Conservation (phyloP, 2,329 filamentous ascomycete species). For the Fusarium begoniae region DNA sequence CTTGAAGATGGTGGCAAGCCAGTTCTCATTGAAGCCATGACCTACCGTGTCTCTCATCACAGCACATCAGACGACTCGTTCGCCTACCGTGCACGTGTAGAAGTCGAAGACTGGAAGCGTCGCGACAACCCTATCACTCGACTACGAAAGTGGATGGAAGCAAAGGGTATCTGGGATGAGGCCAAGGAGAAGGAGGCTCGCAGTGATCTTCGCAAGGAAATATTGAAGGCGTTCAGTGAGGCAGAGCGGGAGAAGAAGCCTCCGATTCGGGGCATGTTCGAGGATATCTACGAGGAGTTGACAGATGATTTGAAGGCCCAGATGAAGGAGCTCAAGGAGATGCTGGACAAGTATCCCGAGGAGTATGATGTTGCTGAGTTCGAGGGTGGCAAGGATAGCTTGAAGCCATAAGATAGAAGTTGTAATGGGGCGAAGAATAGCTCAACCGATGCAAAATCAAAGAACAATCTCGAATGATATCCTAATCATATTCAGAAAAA, state of each 20-base stretch:
- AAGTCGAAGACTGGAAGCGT: conserved; percentile 95
- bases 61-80: conserved; percentile 97
- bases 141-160: conserved; percentile 90
- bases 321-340: conserved; percentile 74
- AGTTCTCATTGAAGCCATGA: conserved; percentile 93
- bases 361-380: conserved; percentile 87
- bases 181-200: conserved; percentile 79
- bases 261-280: conserved; percentile 76
- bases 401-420: conserved; percentile 51
- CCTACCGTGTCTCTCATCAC: conserved; percentile 97
- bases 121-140: conserved; percentile 89
- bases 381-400: conserved; percentile 75
- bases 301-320: conserved; percentile 82
- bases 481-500: neutral
- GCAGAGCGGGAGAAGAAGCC: conserved; percentile 87
- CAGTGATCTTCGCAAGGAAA: conserved; percentile 72
- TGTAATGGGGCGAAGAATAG: neutral
- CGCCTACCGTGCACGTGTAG: conserved; percentile 90
- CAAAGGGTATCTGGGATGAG: conserved; percentile 84
- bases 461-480: neutral
- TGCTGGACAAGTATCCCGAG: conserved; percentile 85
- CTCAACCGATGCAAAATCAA: neutral
- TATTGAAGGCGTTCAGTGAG: conserved; percentile 84
- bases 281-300: conserved; percentile 88
- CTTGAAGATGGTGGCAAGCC: conserved; percentile 83